These are phyloP conservation scores for Sungouiozyma intestinalis DNA, from an alignment of 805 yeast genomes.

Conservation along the genomic window DNA sequence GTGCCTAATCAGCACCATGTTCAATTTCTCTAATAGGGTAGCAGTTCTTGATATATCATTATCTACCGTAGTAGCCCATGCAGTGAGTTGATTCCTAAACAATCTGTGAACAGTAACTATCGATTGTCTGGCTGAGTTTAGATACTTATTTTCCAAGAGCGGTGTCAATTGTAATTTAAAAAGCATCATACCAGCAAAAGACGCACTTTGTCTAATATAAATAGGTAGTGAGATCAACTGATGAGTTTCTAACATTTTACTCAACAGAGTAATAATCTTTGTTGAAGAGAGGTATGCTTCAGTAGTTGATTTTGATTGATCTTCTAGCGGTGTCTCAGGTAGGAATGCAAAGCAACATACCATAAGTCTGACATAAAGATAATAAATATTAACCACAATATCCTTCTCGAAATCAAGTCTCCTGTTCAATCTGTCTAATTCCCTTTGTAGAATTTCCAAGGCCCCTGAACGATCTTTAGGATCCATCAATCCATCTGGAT, in stretches of 20 bases:
- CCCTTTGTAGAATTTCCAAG: constrained; percentile 65
- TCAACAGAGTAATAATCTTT: constrained; percentile 65
- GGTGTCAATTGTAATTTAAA: constrained; percentile 79
- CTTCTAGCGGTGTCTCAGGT: constrained; percentile 82
- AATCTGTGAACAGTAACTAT: constrained; percentile 87
- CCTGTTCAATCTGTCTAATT: constrained; percentile 60
- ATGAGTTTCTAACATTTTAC: constrained; percentile 55
- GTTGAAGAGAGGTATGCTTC: constrained; percentile 76
- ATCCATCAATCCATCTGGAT: constrained; percentile 84
- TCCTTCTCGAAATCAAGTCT: constrained; percentile 56
- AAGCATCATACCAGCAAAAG: constrained; percentile 66
- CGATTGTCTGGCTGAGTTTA: constrained; percentile 84
- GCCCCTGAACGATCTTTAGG: constrained; percentile 76
- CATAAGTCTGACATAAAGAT: constrained; percentile 66
- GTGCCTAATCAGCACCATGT: constrained; percentile 75
- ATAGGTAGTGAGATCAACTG: constrained; percentile 79
- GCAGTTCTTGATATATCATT: constrained; percentile 90
- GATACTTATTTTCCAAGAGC: constrained; percentile 49
- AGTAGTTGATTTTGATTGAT: constrained; percentile 75
- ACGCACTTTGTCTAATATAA: constrained; percentile 75
- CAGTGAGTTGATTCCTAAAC: constrained; percentile 76
- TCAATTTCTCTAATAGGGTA: constrained; percentile 77
- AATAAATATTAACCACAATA: constrained; percentile 64
- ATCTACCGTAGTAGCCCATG: constrained; percentile 77
- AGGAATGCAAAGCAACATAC: constrained; percentile 82